Conservation (phyloP, 345 rosid species). For the Anacardium occidentale region DNA sequence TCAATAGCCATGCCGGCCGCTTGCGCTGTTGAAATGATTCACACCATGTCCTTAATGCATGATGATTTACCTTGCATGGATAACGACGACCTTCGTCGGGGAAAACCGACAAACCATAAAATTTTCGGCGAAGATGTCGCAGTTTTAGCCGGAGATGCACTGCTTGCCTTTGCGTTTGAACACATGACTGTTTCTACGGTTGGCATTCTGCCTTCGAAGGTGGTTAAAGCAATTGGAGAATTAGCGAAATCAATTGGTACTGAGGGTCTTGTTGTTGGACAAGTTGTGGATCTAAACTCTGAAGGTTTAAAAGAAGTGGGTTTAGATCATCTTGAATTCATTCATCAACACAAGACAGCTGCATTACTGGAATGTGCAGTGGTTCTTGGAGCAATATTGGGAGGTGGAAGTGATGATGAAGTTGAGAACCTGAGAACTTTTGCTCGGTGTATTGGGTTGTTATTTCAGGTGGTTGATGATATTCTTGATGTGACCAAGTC, state of each 20-base stretch:
- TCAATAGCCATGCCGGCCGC: constrained; percentile 77
- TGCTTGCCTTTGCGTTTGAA: constrained; percentile 73
- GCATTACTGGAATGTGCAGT: constrained; percentile 74
- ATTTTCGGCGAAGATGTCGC: constrained; percentile 82
- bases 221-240: constrained; percentile 65
- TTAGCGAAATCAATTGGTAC: constrained; percentile 66
- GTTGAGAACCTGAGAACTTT: constrained; percentile 71
- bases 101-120: constrained; percentile 86
- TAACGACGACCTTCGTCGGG: constrained; percentile 92
- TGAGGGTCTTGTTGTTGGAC: constrained; percentile 82
- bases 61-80: constrained; percentile 98
- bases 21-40: constrained; percentile 91
- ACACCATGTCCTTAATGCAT: constrained; percentile 90
- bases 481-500: constrained; percentile 90
- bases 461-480: constrained; percentile 95
- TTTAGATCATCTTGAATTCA: constrained; percentile 70
- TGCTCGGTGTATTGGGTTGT: constrained; percentile 66
- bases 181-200: constrained; percentile 57
- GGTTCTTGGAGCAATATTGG: constrained; percentile 77
- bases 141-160: constrained; percentile 87
- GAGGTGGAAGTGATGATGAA: constrained; percentile 68
- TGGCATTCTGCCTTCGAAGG: constrained; percentile 44
- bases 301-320: constrained; percentile 63
- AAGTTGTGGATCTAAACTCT: constrained; percentile 70
- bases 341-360: constrained; percentile 86